Base-by-base conservation (phyloP, 768 basidiomycete genomes). In the Hericium erinaceus region DNA sequence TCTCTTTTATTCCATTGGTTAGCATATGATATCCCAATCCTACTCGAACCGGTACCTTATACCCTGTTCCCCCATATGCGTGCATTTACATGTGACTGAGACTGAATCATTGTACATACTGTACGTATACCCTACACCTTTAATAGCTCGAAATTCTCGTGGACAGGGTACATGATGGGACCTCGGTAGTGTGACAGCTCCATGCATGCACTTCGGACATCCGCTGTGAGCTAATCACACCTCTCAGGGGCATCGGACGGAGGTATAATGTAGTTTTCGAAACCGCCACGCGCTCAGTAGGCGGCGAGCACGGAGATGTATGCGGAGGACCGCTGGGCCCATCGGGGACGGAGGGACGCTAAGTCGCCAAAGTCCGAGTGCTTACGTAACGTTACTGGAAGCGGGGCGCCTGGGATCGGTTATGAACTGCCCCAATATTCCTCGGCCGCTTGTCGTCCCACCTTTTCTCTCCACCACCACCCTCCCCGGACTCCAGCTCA, bases 401-500 rank as follows among this genome's bases (percentile, higher is more conserved):
- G n/a, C 39, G 52, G 52, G n/a, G 9, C 16, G 33, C 20, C n/a
- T 26, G 16, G 28, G 12, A 39, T 8, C 54, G 22, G 38, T 39
- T 24, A 37, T 44, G 54, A 39, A 39, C 28, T 55, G 20, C 54
- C 54, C 40, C 54, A 55, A 48, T 39, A 53, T 15, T 53, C 44
- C 33, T 51, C 52, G 20, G 52, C 37, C 39, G 52, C 24, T 11
- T 22, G 39, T 53, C 52, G 52, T 53, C 37, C 22, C 57, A 60
- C 57, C 59, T 57, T 60, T 53, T 52, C 56, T 44, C 39, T 8
- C 52, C 57, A 46, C 56, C 56, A 60, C 55, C 48, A 49, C 52
- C 20, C 58, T 53, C 52, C 48, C 54, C 52, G 61, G 54, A 63
- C 55, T 52, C 48, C 55, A 33, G 33, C 53, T 52, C 60, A 60